phyloP scores from a whole-genome alignment of 495 filamentous ascomycete species.

The Aspergillus coremiiformis region DNA sequence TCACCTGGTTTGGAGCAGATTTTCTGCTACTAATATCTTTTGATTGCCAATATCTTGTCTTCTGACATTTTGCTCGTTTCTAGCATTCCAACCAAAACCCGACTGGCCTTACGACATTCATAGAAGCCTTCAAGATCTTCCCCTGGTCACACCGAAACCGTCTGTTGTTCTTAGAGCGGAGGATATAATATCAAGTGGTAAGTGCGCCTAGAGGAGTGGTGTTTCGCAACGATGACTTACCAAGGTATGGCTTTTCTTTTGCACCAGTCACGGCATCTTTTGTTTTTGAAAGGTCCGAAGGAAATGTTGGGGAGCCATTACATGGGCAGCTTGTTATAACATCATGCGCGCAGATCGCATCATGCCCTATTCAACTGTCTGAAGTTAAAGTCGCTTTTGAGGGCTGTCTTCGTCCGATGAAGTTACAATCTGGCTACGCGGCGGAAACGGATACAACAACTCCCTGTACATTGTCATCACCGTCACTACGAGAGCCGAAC shows the following conservation, averaged over 20 bases:
- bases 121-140: constrained; percentile 53
- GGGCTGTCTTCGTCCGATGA: constrained; percentile 58
- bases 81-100: constrained; percentile 53
- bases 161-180: constrained; percentile 57
- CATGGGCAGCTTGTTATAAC: constrained; percentile 63
- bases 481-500: constrained; percentile 31
- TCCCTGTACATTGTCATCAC: constrained; percentile 21
- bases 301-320: constrained; percentile 75
- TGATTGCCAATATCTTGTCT: background rate
- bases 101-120: constrained; percentile 70
- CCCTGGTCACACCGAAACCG: constrained; percentile 48
- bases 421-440: constrained; percentile 29
- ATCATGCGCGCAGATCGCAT: constrained; percentile 57
- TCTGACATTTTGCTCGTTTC: constrained; percentile 1
- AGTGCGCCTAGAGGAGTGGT: constrained; percentile 11
- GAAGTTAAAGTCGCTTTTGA: constrained; percentile 60
- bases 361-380: constrained; percentile 57
- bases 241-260: constrained; percentile 1
- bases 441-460: constrained; percentile 21
- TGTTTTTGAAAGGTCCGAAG: constrained; percentile 64
- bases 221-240: background rate
- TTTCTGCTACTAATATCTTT: no score
- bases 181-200: constrained; percentile 62
- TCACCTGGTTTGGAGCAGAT: background rate
- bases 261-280: constrained; percentile 57